Evolutionary conservation across 2,329 filamentous ascomycete genomes (phyloP).

Genomic region (Rhinocladiella mackenziei): DNA sequence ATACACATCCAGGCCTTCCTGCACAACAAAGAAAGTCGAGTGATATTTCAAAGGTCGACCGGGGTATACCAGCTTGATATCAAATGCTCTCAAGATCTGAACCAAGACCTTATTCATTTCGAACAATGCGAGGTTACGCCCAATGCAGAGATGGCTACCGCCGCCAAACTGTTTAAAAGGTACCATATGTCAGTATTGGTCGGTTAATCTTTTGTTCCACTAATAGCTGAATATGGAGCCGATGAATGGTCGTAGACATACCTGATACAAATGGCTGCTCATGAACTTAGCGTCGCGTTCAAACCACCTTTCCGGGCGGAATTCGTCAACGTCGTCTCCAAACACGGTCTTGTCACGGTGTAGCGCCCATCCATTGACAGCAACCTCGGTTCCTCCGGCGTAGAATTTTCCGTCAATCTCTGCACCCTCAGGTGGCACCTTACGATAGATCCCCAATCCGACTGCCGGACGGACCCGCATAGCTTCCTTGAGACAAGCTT

Average conservation of each 20-base stretch:
- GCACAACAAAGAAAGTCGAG: conserved; percentile 59
- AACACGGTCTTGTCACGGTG: conserved; percentile 43
- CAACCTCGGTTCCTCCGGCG: conserved; percentile 23
- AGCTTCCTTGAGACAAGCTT: conserved; percentile 28
- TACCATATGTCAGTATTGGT: conserved; percentile 4
- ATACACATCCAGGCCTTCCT: conserved; percentile 52
- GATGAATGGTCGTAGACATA: conserved; percentile 32
- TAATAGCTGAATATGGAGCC: background rate
- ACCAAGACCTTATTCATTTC: conserved; percentile 59
- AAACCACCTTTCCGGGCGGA: conserved; percentile 47
- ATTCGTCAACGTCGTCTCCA: conserved; percentile 38
- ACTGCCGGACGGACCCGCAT: conserved; percentile 29
- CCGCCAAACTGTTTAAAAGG: conserved; percentile 44
- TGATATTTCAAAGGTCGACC: conserved; percentile 49
- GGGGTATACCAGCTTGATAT: conserved; percentile 51
- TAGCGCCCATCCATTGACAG: conserved; percentile 39
- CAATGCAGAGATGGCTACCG: conserved; percentile 55
- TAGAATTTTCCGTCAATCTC: conserved; percentile 25
- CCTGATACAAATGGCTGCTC: conserved; percentile 54
- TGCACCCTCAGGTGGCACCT: conserved; percentile 28
- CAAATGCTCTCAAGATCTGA: conserved; percentile 51
- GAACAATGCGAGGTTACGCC: conserved; percentile 52
- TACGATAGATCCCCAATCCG: conserved; percentile 31
- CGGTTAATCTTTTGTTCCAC: background rate
- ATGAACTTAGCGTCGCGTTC: conserved; percentile 42